Evolutionary conservation across 2,329 filamentous ascomycete species (phyloP).

Genomic region (Colletotrichum trifolii): DNA sequence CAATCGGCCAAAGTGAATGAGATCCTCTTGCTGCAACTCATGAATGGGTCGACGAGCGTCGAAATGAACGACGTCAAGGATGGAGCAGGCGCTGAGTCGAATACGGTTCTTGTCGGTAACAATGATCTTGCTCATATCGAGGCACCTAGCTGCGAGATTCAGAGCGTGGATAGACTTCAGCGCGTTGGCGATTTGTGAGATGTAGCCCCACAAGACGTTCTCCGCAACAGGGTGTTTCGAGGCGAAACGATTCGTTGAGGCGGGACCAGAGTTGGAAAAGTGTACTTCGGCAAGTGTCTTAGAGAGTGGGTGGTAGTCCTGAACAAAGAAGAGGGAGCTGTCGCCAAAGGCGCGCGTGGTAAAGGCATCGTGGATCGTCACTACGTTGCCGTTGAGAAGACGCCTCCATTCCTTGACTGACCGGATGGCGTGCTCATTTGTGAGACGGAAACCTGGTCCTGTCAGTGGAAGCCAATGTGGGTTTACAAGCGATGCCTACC

Average conservation of each 20-base stretch:
- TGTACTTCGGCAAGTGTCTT: constrained; percentile 91
- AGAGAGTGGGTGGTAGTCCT: constrained; percentile 90
- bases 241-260: constrained; percentile 57
- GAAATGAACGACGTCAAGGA: constrained; percentile 89
- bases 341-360: constrained; percentile 94
- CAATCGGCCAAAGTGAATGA: constrained; percentile 84
- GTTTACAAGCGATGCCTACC: constrained; percentile 54
- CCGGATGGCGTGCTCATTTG: constrained; percentile 88
- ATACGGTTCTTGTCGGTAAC: constrained; percentile 91
- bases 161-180: constrained; percentile 85
- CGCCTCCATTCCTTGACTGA: constrained; percentile 91
- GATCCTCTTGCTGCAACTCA: constrained; percentile 89
- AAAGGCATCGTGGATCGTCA: constrained; percentile 90
- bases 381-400: constrained; percentile 82
- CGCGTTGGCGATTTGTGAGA: constrained; percentile 90
- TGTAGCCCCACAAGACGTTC: constrained; percentile 87
- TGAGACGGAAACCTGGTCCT: constrained; percentile 78
- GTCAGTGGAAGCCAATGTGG: constrained; percentile 35
- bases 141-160: constrained; percentile 84
- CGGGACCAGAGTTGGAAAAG: constrained; percentile 56
- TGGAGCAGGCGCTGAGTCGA: constrained; percentile 86
- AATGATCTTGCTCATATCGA: constrained; percentile 89
- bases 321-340: constrained; percentile 93
- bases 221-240: constrained; percentile 69
- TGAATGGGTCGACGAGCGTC: constrained; percentile 75